Conservation (phyloP, 768 basidiomycete genomes). For the Myochromella boudieri region DNA sequence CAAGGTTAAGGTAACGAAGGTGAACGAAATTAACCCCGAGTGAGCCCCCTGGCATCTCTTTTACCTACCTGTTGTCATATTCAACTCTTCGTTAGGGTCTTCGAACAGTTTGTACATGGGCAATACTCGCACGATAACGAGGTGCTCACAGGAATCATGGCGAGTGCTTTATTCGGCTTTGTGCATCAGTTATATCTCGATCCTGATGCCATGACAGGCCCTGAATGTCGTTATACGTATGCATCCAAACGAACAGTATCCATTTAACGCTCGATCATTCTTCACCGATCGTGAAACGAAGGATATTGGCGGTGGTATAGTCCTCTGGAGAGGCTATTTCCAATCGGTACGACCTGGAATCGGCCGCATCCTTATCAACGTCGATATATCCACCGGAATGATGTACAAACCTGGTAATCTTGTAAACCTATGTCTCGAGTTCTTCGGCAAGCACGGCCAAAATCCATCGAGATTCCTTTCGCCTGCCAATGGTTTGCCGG, state of each 20-base stretch:
- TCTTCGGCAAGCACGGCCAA: slow-evolving; percentile 33
- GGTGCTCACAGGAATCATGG: slow-evolving; percentile 62
- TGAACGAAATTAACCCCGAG: slow-evolving; percentile 53
- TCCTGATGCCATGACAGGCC: slow-evolving; percentile 40
- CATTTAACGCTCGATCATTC: slow-evolving; percentile 75
- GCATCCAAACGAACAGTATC: slow-evolving; percentile 66
- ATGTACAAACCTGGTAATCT: slow-evolving; percentile 72
- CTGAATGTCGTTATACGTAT: slow-evolving; percentile 76
- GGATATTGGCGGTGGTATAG: slow-evolving; percentile 59
- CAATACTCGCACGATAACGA: slow-evolving; percentile 66
- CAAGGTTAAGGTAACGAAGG: slow-evolving; percentile 54
- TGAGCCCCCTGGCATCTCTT: slow-evolving; percentile 12
- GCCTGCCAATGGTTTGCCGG: slow-evolving; percentile 41
- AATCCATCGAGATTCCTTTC: slow-evolving; percentile 29
- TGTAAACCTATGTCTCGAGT: slow-evolving; percentile 57
- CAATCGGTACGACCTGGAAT: slow-evolving; percentile 73
- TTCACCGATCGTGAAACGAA: slow-evolving; percentile 58
- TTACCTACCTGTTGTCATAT: not conserved
- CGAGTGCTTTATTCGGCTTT: slow-evolving; percentile 28
- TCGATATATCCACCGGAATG: slow-evolving; percentile 75
- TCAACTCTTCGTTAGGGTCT: slow-evolving; percentile 40
- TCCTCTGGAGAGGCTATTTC: slow-evolving; percentile 80
- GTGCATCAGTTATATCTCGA: not conserved
- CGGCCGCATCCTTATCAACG: slow-evolving; percentile 65
- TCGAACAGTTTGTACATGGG: slow-evolving; percentile 62